phyloP scores from a whole-genome alignment of 495 filamentous ascomycete species.

The Aspergillus diversus region DNA sequence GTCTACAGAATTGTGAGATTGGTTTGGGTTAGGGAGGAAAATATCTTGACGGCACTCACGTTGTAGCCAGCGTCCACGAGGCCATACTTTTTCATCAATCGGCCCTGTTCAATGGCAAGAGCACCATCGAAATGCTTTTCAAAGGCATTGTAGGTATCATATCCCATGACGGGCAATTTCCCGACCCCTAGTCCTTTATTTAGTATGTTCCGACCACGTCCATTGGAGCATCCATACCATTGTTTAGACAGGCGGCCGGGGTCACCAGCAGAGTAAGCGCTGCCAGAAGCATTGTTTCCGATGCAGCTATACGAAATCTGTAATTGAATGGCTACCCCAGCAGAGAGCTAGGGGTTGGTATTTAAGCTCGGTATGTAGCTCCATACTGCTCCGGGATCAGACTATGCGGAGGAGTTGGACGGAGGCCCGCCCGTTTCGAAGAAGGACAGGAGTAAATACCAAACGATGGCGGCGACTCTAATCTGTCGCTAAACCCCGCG shows the following conservation, averaged over 20 bases:
- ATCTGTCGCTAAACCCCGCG: not conserved
- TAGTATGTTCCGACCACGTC: no score
- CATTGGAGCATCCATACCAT: not conserved
- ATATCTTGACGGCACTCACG: not conserved
- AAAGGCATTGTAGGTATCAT: slow-evolving; percentile 13
- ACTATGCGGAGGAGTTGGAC: not conserved
- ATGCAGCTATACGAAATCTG: not conserved
- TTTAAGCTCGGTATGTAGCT: not conserved
- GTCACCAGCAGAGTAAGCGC: not conserved
- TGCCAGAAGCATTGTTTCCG: not conserved
- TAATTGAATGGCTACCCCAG: not conserved
- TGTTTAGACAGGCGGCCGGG: not conserved
- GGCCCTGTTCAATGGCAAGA: not conserved
- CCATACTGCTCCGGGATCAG: not conserved
- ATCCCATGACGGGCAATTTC: slow-evolving; percentile 4
- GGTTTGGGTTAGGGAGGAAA: not conserved
- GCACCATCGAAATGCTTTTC: slow-evolving; percentile 1
- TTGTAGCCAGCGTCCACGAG: slow-evolving; percentile 9
- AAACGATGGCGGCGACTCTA: not conserved
- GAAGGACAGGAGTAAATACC: not conserved
- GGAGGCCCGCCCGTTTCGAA: not conserved
- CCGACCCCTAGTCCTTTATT: not conserved
- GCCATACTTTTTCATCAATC: slow-evolving; percentile 7
- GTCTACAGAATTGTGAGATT: not conserved
- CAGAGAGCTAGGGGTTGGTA: not conserved